Evolutionary conservation across 2,329 filamentous ascomycete species (phyloP).

Genomic region (Fusarium subtropicale): DNA sequence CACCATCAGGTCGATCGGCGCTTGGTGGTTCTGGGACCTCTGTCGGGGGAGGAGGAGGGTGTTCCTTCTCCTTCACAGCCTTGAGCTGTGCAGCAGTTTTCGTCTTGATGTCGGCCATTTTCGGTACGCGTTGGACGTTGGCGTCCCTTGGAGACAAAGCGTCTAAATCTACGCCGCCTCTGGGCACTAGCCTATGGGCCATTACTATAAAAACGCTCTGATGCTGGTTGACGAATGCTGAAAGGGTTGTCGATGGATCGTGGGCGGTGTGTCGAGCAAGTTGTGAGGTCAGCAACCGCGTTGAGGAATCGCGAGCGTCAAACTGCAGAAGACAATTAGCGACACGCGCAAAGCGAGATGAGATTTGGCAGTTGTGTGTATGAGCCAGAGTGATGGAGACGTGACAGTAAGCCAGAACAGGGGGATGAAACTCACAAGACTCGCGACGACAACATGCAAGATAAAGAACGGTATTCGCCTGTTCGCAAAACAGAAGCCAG

Average conservation of each 20-base stretch:
- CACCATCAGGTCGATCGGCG: constrained; percentile 74
- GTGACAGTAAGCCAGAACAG: constrained; percentile 15
- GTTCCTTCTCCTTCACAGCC: constrained; percentile 72
- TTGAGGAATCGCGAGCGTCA: constrained; percentile 27
- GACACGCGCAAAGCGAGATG: background rate
- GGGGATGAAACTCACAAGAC: constrained; percentile 43
- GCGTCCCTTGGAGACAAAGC: constrained; percentile 73
- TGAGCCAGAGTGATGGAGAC: background rate
- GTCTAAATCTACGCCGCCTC: constrained; percentile 68
- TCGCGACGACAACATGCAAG: constrained; percentile 47
- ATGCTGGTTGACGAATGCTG: constrained; percentile 5
- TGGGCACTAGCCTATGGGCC: constrained; percentile 62
- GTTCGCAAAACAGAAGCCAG: constrained; percentile 18
- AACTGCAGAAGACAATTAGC: constrained; percentile 27
- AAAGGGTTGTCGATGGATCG: constrained; percentile 7
- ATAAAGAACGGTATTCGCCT: constrained; percentile 32
- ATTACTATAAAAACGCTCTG: constrained; percentile 47
- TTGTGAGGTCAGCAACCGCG: constrained; percentile 35
- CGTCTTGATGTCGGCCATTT: constrained; percentile 62
- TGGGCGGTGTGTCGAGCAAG: constrained; percentile 12
- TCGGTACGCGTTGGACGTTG: constrained; percentile 68
- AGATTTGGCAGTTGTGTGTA: background rate
- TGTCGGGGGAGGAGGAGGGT: constrained; percentile 72
- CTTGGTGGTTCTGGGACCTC: constrained; percentile 73
- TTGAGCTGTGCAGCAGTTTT: constrained; percentile 65